These are phyloP conservation scores for Penicillium waksmanii DNA, from an alignment of 495 filamentous ascomycete species.

Conservation along the genomic window DNA sequence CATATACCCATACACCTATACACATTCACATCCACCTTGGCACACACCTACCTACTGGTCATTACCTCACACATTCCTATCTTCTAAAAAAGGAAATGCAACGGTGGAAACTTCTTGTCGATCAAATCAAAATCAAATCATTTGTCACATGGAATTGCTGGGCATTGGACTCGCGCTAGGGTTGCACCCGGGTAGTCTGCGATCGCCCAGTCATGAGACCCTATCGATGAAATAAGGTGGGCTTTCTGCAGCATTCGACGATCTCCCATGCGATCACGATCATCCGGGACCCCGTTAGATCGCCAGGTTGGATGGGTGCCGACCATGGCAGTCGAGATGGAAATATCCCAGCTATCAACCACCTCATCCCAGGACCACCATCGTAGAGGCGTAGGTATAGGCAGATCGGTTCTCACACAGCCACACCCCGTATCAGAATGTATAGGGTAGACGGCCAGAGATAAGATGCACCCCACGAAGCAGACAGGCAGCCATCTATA, in stretches of 20 bases:
- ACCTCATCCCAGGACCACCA: neutral
- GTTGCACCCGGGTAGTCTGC: slow-evolving; percentile 13
- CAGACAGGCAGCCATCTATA: slow-evolving; percentile 7
- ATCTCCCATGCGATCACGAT: slow-evolving; percentile 29
- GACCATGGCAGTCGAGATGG: neutral
- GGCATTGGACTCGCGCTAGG: slow-evolving; percentile 10
- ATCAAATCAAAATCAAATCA: neutral
- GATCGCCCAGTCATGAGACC: slow-evolving; percentile 19
- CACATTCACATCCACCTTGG: too few species aligned
- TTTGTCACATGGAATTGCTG: slow-evolving; percentile 1
- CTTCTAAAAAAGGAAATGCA: neutral
- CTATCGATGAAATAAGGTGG: slow-evolving; percentile 14
- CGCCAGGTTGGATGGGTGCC: neutral
- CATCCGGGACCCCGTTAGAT: slow-evolving; percentile 9
- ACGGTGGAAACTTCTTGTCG: neutral
- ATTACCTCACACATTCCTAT: too few species aligned
- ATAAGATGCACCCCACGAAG: neutral
- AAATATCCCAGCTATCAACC: neutral
- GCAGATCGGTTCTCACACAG: neutral
- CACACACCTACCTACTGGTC: too few species aligned
- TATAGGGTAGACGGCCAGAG: neutral
- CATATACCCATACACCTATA: too few species aligned
- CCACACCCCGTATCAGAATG: slow-evolving; percentile 24
- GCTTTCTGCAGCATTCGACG: slow-evolving; percentile 16
- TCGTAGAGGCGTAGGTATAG: neutral